Percentiles rank a stretch among this genome's conserved stretches.
These are phyloP conservation scores for Albophoma yamanashiensis DNA, from an alignment of 2,329 filamentous ascomycete genomes.

Conservation along the genomic window DNA sequence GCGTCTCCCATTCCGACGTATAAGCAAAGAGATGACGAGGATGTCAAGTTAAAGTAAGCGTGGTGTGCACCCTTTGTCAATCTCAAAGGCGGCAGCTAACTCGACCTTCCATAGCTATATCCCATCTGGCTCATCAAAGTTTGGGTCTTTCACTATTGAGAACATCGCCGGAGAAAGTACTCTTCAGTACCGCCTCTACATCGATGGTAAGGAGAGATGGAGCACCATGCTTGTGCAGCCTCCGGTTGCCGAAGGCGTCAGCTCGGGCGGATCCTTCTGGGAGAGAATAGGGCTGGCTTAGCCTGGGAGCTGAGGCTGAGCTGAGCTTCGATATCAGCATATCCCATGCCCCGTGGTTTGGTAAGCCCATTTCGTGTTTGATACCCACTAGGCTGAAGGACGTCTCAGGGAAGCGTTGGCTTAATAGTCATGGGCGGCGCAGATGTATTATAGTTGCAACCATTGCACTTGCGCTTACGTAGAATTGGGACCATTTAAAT, in stretches of 20 bases:
- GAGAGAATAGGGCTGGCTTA: constrained; percentile 22
- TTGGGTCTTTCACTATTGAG: constrained; percentile 63
- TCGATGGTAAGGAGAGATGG: constrained; percentile 76
- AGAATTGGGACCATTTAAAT: too few species aligned
- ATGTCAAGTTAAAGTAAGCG: constrained; percentile 71
- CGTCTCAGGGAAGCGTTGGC: not conserved
- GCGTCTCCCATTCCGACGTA: constrained; percentile 82
- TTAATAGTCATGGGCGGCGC: not conserved
- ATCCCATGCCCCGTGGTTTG: not conserved
- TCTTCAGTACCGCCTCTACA: constrained; percentile 69
- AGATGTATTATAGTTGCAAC: not conserved
- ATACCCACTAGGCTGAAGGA: not conserved
- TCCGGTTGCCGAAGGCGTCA: constrained; percentile 15
- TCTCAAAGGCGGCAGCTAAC: constrained; percentile 1
- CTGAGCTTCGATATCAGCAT: not conserved
- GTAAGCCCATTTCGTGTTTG: not conserved
- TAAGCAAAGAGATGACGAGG: constrained; percentile 66
- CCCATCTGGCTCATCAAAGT: constrained; percentile 79
- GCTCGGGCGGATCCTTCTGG: constrained; percentile 33
- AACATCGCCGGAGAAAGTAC: constrained; percentile 54
- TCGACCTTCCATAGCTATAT: constrained; percentile 46
- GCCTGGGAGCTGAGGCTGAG: not conserved
- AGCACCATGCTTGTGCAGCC: constrained; percentile 44
- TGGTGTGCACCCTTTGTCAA: constrained; percentile 10
- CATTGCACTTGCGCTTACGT: not conserved